Base-by-base conservation (phyloP, 805 yeast species). In the Kregervanrija delftensis region DNA sequence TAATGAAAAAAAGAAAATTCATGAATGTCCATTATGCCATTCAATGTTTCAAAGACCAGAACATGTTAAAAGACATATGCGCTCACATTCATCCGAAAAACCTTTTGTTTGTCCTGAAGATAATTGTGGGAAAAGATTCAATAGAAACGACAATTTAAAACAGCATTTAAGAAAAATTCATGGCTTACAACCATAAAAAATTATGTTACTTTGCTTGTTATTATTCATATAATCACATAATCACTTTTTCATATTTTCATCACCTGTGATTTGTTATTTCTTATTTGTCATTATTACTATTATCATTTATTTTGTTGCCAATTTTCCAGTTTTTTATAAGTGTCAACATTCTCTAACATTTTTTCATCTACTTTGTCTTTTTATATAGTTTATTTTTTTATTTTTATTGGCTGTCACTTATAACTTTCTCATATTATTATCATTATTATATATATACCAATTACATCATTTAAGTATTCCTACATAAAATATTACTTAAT, bases 1-100 rank as follows among this genome's bases (percentile, higher is more conserved):
- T 34, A 58, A 66, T 52, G 66, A 68, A 42, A 71, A 74, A 41
- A 79, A 77, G 55, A 81, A 80, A 59, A 68, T 70, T 41, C 86
- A 81, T 59, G 71, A 70, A 50, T 81, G 88, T 63, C 85, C 85
- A 1, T 58, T 79, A 36, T 80, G 87, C 57, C 77, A 74, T 40
- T 71, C 79, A 35, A 62, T 74, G 41, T 81, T 81, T 67, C 86
- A 80, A 58, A 62, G 85, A 50, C 84, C 88, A 2, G 88, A 81
- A 54, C 88, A 81, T 59, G 88, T 81, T 30, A 81, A 77, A 58
- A 60, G 86, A 49, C 80, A 77, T 54, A 68, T 77, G 73, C 71
- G 78, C 56, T 68, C 76, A 37, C 83, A 77, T 58, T 72, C 79
- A 5, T 64, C 74, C 10, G 82, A 77, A 50, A 77, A 76, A 53